Conservation (phyloP, 1,284 basidiomycete species). For the Sutorius eximius region DNA sequence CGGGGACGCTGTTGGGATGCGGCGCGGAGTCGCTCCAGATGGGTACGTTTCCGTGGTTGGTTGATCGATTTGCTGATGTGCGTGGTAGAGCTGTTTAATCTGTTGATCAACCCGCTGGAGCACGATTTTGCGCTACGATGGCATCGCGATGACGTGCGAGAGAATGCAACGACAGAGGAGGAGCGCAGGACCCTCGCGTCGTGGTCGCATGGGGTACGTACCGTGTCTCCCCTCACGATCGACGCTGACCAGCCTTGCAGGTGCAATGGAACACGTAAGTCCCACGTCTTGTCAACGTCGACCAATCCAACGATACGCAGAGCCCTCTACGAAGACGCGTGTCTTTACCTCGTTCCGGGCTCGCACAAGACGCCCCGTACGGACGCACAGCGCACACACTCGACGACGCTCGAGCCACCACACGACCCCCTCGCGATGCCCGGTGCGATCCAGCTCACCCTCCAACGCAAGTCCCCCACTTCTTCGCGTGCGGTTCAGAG, state of each 20-base stretch:
- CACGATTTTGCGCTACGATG: constrained; percentile 78
- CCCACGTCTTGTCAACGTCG: not conserved
- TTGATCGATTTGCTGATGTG: too few relatives aligned
- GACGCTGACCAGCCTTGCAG: constrained; percentile 20
- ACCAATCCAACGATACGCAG: constrained; percentile 34
- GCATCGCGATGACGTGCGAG: constrained; percentile 80
- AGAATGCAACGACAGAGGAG: constrained; percentile 62
- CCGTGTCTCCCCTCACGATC: not conserved
- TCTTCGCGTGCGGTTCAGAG: not conserved
- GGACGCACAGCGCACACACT: constrained; percentile 58
- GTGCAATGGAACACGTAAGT: constrained; percentile 83
- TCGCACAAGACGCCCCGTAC: constrained; percentile 66
- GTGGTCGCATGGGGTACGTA: constrained; percentile 64
- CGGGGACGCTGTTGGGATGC: constrained; percentile 56
- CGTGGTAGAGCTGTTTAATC: constrained; percentile 70
- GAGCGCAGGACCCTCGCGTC: constrained; percentile 58
- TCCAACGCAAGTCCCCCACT: constrained; percentile 51
- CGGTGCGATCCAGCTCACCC: constrained; percentile 55
- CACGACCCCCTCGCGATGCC: constrained; percentile 68
- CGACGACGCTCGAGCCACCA: constrained; percentile 55
- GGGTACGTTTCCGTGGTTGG: constrained; percentile 44
- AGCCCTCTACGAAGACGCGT: constrained; percentile 72
- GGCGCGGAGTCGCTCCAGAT: constrained; percentile 59
- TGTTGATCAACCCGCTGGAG: constrained; percentile 69
- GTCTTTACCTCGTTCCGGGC: constrained; percentile 73